Evolutionary conservation across 306 rosid species (phyloP).

Genomic region (Quercus alba): DNA sequence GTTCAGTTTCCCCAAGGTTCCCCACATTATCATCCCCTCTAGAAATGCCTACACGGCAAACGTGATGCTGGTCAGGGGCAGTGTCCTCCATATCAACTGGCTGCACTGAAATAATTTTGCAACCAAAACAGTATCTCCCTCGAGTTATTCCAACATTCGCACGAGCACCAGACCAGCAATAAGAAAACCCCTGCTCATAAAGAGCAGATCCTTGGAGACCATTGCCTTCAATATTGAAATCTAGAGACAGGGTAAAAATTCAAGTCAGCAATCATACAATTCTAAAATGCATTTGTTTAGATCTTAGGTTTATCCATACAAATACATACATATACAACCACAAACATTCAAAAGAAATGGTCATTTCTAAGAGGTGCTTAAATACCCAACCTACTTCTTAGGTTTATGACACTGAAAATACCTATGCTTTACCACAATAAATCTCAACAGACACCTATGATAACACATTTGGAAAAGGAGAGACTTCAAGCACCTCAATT

Average conservation of each 20-base stretch:
- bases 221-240: constrained; percentile 33
- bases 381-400: not conserved
- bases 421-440: not conserved
- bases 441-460: too few species aligned
- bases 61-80: constrained; percentile 29
- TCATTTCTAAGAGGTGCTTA: not conserved
- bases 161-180: constrained; percentile 61
- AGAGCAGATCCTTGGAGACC: constrained; percentile 43
- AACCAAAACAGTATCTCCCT: constrained; percentile 58
- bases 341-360: not conserved
- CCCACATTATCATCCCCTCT: constrained; percentile 48
- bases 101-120: constrained; percentile 40
- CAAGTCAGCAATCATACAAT: not conserved
- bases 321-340: not conserved
- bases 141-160: constrained; percentile 43
- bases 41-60: constrained; percentile 56
- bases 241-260: constrained; percentile 23
- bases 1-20: constrained; percentile 45
- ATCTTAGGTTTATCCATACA: not conserved
- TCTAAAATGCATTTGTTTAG: not conserved
- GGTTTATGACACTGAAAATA: not conserved
- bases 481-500: too few species aligned
- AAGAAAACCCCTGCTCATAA: constrained; percentile 53
- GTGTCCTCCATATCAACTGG: constrained; percentile 39
- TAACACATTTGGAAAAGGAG: too few species aligned